Conservation (phyloP, 305 asterid genomes). For the Solanum hybrid region DNA sequence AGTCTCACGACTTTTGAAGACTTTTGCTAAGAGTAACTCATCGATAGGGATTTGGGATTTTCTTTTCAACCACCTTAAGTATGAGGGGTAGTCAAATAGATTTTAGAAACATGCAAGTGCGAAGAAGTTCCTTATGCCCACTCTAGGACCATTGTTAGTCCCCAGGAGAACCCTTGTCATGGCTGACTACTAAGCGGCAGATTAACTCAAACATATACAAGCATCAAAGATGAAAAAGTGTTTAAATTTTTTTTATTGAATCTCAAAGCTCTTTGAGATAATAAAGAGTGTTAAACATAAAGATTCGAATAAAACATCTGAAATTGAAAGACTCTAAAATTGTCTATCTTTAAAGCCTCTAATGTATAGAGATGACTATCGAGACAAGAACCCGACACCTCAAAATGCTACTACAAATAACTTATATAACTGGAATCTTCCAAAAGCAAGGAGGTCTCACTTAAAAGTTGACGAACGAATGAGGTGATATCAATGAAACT, state of each 20-base stretch:
- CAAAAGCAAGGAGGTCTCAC: neutral
- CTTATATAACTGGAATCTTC: neutral
- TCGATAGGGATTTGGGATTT: no score
- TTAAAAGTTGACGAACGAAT: neutral
- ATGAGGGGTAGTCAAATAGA: no score
- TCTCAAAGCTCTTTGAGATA: neutral
- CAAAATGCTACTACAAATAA: no score
- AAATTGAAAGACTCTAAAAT: neutral
- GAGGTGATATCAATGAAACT: neutral
- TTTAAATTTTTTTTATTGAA: neutral
- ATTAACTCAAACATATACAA: neutral
- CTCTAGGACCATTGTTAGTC: neutral
- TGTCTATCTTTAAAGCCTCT: neutral
- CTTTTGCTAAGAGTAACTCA: no score
- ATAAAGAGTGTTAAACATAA: neutral
- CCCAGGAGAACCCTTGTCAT: neutral
- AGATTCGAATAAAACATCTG: neutral
- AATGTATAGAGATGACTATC: neutral
- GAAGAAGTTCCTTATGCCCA: neutral
- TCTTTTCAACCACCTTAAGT: no score
- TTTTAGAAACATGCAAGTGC: no score
- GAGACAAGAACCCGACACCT: neutral
- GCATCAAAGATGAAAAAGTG: neutral
- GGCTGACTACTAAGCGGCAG: neutral
- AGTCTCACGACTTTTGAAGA: no score